These are phyloP conservation scores for Fusarium piperis DNA, from an alignment of 2,329 filamentous ascomycete species.

Conservation along the genomic window DNA sequence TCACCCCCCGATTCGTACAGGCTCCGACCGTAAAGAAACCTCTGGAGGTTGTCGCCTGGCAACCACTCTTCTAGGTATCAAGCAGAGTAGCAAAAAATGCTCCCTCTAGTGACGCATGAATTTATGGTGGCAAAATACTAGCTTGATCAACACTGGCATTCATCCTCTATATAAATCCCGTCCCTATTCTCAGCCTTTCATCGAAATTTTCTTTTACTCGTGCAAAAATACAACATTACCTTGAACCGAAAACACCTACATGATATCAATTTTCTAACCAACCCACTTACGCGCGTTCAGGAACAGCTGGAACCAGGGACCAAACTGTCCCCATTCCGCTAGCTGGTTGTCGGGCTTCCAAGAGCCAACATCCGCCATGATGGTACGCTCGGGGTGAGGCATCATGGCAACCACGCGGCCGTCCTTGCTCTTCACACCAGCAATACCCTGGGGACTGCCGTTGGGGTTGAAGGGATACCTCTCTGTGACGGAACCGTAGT, in stretches of 20 bases:
- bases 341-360: slow-evolving; percentile 70
- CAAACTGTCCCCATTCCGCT: slow-evolving; percentile 80
- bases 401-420: slow-evolving; percentile 88
- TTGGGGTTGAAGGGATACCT: slow-evolving; percentile 89
- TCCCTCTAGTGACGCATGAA: background rate
- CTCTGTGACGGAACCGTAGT: slow-evolving; percentile 76
- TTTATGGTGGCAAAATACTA: background rate
- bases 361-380: slow-evolving; percentile 80
- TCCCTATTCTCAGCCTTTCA: background rate
- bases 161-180: background rate
- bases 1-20: no score
- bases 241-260: slow-evolving; percentile 28
- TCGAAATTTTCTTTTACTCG: slow-evolving; percentile 5
- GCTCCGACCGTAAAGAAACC: no score
- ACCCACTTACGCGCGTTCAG: slow-evolving; percentile 90
- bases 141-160: background rate
- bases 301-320: slow-evolving; percentile 88
- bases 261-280: slow-evolving; percentile 55
- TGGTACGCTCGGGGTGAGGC: slow-evolving; percentile 93
- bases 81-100: background rate
- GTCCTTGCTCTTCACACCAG: slow-evolving; percentile 79
- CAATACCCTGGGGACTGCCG: slow-evolving; percentile 83
- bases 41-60: background rate
- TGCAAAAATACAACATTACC: slow-evolving; percentile 9
- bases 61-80: background rate